phyloP scores from a whole-genome alignment of 2,329 filamentous ascomycete species.

The Chrysoporthe cubensis region DNA sequence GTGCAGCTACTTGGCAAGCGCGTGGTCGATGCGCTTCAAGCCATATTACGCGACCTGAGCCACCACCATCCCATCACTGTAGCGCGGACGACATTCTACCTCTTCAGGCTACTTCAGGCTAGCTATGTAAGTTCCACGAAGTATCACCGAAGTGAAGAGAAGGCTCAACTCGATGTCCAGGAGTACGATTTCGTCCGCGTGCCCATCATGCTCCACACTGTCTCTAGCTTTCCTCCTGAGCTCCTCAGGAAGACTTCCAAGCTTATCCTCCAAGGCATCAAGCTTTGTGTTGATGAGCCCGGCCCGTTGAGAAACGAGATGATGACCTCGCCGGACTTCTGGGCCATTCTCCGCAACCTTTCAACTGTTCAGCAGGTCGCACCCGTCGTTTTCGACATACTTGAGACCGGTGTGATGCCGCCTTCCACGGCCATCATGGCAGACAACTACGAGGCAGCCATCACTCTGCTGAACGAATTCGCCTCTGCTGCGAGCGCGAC shows the following conservation, averaged over 20 bases:
- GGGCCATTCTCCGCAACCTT: constrained; percentile 82
- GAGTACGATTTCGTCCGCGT: constrained; percentile 90
- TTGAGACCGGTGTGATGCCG: constrained; percentile 75
- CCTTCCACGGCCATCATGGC: constrained; percentile 84
- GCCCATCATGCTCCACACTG: constrained; percentile 87
- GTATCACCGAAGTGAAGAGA: constrained; percentile 32
- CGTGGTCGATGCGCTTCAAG: constrained; percentile 80
- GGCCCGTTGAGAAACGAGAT: constrained; percentile 85
- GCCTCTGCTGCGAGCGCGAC: constrained; percentile 80
- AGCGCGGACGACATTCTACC: constrained; percentile 83
- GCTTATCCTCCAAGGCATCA: constrained; percentile 77
- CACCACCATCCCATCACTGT: constrained; percentile 83
- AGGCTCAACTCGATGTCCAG: constrained; percentile 45
- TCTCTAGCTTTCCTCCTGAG: constrained; percentile 83
- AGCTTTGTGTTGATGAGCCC: constrained; percentile 77
- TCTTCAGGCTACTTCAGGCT: constrained; percentile 77
- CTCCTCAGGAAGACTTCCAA: constrained; percentile 75
- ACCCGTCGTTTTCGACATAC: constrained; percentile 81
- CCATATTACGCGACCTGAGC: constrained; percentile 76
- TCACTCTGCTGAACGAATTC: constrained; percentile 86
- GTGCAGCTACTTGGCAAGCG: constrained; percentile 75
- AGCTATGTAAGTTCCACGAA: constrained; percentile 71
- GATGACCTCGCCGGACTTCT: constrained; percentile 96
- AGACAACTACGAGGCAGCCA: constrained; percentile 91
- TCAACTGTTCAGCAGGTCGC: constrained; percentile 72